Evolutionary conservation across 106 monocot species (phyloP), one percentile per base, ranked within the genome.

Genomic region (Agapanthus africanus): DNA sequence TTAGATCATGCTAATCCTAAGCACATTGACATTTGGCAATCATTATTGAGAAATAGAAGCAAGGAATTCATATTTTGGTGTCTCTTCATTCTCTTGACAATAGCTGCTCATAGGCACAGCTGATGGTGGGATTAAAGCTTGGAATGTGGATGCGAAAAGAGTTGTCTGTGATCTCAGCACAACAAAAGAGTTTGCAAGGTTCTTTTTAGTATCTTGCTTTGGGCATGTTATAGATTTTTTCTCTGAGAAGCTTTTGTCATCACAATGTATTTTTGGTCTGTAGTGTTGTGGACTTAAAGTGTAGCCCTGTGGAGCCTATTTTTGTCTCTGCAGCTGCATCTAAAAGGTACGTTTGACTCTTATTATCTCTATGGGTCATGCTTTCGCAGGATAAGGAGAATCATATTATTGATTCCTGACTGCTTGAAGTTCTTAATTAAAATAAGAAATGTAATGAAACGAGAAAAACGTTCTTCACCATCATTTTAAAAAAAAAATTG

Each of bases 111-210:
- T 99, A 80, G 97, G 97, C 61, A 99, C 97, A 67, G 82, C 86
- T 59, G 86, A 83, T 80, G 89, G 97, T 42, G 97, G 97, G 22
- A 92, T 99, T 46, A 99, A 99, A 83, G 97, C 97, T 70, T 99
- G 97, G 97, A 99, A 99, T 79, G 92, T 82, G 87, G 97, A 99
- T 87, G 89, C 97, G 38, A 99, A 99, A 71, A 80, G 97, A 85
- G 97, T 99, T 75, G 92, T 99, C n/a, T 88, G 87, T 82, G 92
- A 99, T 77, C 78, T 99, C 42, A 91, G 70, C 51, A 91, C 95
- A 49, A 69, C 86, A 14, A 41, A 71, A 76, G 86, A 86, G 59
- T 97, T 82, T 78, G 88, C 95, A 42, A 89, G 91, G 95, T 95
- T 69, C 35, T 52, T 66, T 71, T 44, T 15, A 27, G 50, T 16